Base-by-base conservation (phyloP, 768 basidiomycete genomes). In the Psilocybe tampanensis region DNA sequence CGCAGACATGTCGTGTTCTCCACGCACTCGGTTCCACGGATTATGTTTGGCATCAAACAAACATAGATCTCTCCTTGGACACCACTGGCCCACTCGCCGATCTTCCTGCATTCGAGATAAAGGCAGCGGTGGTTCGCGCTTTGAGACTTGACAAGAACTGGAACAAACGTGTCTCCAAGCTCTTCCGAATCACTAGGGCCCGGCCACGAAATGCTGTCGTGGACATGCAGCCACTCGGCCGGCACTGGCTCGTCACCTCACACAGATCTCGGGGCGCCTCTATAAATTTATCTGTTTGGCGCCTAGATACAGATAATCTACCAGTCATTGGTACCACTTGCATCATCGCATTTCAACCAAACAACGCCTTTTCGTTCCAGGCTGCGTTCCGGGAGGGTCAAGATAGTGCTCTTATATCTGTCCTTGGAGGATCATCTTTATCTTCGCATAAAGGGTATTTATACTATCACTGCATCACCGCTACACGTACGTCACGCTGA, bases 11-110 rank as follows among this genome's bases (percentile, higher is more conserved):
- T 76, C 86, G 85, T 79, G 79, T 70, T 58, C 69, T 85, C 56
- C 78, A 86, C 70, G 76, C 77, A n/a, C 75, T 81, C 42, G 77
- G 75, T 13, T 75, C 74, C 47, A 68, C 68, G 39, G 80, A 87
- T 64, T 84, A 83, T 66, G 67, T 84, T 36, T 86, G 84, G 84
- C 85, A 81, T 68, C 74, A 75, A 32, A 60, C 81, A 56, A 72
- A 72, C 33, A 58, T 80, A 29, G 76, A 80, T 64, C 65, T 86
- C 29, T 80, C 83, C 52, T 66, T 79, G 53, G 79, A 84, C 64
- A 63, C 63, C 15, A 70, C 76, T 47, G 60, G 55, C 13, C 62
- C 69, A 53, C 60, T 72, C 8, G 54, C 60, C n/a, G 53, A 71
- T 7, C 69, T 85, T 8, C 64, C 78, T 1, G 77, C 72, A 19